Evolutionary conservation across 2,329 filamentous ascomycete genomes (phyloP).

Genomic region (Blastomyces emzantsi): DNA sequence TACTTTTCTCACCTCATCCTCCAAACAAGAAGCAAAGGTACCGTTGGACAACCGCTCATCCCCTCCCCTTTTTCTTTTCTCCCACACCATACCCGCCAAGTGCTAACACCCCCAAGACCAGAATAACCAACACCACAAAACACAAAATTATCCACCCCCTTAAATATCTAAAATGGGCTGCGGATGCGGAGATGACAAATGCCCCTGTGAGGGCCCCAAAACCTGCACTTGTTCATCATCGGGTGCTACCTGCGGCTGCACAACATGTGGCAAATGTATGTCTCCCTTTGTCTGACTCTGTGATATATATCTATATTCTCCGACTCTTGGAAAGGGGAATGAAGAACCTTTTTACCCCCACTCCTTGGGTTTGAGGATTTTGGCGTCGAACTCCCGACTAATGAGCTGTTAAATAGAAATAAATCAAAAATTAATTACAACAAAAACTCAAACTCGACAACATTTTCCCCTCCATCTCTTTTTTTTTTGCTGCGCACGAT

Average conservation of each 20-base stretch:
- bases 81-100: background rate
- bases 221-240: background rate
- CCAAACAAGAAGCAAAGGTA: background rate
- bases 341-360: no score
- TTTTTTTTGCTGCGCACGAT: no score
- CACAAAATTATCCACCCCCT: background rate
- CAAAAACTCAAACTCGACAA: no score
- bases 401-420: no score
- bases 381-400: no score
- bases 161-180: slow-evolving; percentile 6
- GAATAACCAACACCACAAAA: background rate
- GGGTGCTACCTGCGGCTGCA: background rate
- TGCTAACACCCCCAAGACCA: background rate
- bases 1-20: background rate
- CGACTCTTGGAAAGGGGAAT: no score
- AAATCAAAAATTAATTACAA: no score
- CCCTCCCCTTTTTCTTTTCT: background rate
- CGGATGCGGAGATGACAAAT: slow-evolving; percentile 4
- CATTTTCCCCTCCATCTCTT: no score
- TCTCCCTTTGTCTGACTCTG: background rate
- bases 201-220: slow-evolving; percentile 5
- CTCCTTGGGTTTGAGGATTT: no score
- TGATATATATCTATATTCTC: no score
- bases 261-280: slow-evolving; percentile 3
- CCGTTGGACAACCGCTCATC: background rate